Evolutionary conservation across 2,329 filamentous ascomycete species (phyloP).

Genomic region (Aspergillus texensis): DNA sequence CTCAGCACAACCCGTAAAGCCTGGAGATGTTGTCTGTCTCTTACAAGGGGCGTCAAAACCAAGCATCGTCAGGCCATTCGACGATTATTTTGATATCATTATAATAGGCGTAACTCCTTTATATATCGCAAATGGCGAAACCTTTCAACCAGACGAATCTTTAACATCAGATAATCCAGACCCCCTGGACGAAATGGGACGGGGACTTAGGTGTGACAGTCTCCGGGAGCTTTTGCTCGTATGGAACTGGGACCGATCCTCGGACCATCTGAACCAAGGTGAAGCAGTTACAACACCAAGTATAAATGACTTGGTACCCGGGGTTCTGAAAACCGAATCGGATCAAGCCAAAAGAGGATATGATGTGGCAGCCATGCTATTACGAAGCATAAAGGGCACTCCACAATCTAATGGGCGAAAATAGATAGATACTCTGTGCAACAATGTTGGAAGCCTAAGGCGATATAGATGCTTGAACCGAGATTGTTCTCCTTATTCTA

Average conservation of each 20-base stretch:
- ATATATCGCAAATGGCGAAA: background rate
- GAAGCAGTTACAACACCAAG: background rate
- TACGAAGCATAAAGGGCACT: background rate
- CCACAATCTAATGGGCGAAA: background rate
- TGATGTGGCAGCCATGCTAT: background rate
- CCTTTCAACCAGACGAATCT: too few species aligned
- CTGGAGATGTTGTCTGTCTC: slow-evolving; percentile 1
- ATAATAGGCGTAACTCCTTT: background rate
- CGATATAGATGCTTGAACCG: background rate
- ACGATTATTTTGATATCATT: background rate
- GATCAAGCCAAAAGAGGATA: background rate
- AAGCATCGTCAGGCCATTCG: background rate
- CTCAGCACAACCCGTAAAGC: background rate
- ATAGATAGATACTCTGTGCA: background rate
- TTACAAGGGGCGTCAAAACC: background rate
- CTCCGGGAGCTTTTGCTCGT: background rate
- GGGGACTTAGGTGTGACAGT: background rate
- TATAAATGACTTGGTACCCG: background rate
- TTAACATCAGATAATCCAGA: background rate
- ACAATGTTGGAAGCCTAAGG: background rate
- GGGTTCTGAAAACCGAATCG: background rate
- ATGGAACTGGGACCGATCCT: background rate
- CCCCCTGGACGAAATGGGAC: background rate
- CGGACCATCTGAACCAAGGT: background rate
- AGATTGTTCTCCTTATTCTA: background rate